These are phyloP conservation scores for Leishmania braziliensis DNA, from an alignment of 208 protist genomes.

Conservation along the genomic window DNA sequence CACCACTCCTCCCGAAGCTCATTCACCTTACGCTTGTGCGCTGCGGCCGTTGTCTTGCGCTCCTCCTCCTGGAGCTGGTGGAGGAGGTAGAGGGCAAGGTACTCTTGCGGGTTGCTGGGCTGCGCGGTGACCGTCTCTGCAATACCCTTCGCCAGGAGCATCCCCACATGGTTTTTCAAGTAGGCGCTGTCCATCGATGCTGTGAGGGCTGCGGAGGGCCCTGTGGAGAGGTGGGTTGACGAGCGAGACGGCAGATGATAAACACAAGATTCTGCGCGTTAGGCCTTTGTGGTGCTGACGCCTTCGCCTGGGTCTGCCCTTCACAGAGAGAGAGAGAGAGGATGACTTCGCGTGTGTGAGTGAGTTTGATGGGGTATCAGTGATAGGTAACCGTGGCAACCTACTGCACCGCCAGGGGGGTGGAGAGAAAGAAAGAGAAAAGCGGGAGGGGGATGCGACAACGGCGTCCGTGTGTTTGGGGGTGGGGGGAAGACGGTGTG, in stretches of 20 bases:
- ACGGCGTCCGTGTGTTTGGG: neutral
- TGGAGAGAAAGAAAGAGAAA: neutral
- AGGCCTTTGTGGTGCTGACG: neutral
- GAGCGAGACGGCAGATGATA: neutral
- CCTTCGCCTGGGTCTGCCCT: neutral
- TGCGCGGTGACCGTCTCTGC: slow-evolving; percentile 88
- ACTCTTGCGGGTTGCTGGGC: slow-evolving; percentile 91
- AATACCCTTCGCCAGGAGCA: slow-evolving; percentile 87
- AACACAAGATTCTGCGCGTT: neutral
- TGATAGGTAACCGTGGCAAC: neutral
- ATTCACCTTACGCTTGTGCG: slow-evolving; percentile 42
- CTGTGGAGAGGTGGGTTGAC: neutral
- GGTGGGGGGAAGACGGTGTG: neutral
- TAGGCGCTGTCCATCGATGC: slow-evolving; percentile 84
- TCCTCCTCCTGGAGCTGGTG: slow-evolving; percentile 87
- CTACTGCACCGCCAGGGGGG: neutral
- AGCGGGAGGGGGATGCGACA: neutral
- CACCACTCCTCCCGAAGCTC: slow-evolving; percentile 60
- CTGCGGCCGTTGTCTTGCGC: slow-evolving; percentile 34
- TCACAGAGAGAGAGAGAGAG: neutral
- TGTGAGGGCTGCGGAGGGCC: neutral
- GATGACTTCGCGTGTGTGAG: neutral
- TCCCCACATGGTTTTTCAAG: slow-evolving; percentile 81
- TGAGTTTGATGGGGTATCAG: neutral
- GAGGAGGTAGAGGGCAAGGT: slow-evolving; percentile 86